These are phyloP conservation scores for Rutstroemia sp. DNA, from an alignment of 2,329 filamentous ascomycete species.

Conservation along the genomic window DNA sequence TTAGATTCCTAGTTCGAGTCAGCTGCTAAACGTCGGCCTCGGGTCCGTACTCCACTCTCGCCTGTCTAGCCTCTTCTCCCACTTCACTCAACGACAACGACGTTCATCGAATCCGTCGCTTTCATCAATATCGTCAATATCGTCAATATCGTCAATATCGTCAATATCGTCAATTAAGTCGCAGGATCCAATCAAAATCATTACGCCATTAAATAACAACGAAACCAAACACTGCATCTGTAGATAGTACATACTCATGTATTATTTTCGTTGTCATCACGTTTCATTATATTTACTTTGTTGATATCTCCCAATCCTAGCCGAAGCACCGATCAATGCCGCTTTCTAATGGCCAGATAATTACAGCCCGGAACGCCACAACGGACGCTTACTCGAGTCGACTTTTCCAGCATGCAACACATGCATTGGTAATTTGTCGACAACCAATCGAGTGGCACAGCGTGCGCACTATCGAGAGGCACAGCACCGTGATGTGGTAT, in stretches of 20 bases:
- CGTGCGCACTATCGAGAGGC: background rate
- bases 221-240: too few relatives aligned
- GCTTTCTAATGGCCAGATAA: background rate
- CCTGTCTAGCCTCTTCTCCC: too few relatives aligned
- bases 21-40: too few relatives aligned
- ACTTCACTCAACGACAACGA: too few relatives aligned
- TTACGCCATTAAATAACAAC: too few relatives aligned
- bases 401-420: background rate
- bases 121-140: too few relatives aligned
- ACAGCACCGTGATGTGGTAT: background rate
- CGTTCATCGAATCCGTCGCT: too few relatives aligned
- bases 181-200: too few relatives aligned
- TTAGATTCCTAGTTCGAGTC: too few relatives aligned
- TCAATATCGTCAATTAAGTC: too few relatives aligned
- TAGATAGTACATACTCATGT: background rate
- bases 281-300: background rate
- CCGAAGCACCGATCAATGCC: background rate
- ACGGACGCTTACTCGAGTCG: constrained; percentile 2
- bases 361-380: background rate
- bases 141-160: too few relatives aligned
- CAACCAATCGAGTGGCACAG: background rate
- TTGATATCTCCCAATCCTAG: background rate
- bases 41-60: too few relatives aligned
- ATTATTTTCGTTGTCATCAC: background rate
- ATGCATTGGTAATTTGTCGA: background rate